Conservation (phyloP, 2,329 filamentous ascomycete species). For the Alternaria arbusti region DNA sequence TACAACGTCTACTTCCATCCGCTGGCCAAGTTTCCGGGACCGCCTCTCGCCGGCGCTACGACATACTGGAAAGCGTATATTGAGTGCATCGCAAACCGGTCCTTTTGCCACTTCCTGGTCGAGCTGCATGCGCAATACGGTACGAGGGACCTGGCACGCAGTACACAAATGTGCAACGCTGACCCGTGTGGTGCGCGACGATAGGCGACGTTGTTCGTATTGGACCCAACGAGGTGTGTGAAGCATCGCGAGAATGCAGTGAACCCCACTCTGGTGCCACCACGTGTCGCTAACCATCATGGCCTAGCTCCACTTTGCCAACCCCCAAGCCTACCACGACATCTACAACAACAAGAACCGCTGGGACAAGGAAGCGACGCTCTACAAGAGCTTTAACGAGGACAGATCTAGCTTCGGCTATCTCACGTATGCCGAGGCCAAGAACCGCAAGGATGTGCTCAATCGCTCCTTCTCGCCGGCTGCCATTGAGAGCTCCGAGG, state of each 20-base stretch:
- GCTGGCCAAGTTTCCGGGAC: slow-evolving; percentile 52
- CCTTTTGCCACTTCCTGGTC: slow-evolving; percentile 35
- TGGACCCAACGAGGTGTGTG: slow-evolving; percentile 32
- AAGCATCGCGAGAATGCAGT: slow-evolving; percentile 14
- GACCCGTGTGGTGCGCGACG: slow-evolving; percentile 1
- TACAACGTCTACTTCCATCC: slow-evolving; percentile 54
- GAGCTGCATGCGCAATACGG: slow-evolving; percentile 37
- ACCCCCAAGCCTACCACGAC: slow-evolving; percentile 51
- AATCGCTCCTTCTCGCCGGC: slow-evolving; percentile 52
- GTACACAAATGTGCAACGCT: slow-evolving; percentile 6
- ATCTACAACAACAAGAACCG: slow-evolving; percentile 52
- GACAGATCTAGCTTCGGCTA: slow-evolving; percentile 54
- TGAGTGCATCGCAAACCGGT: slow-evolving; percentile 34
- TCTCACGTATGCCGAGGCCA: slow-evolving; percentile 49
- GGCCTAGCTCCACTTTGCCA: slow-evolving; percentile 52
- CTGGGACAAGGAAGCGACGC: slow-evolving; percentile 51
- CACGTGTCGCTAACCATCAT: slow-evolving; percentile 5
- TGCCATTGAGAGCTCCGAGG: slow-evolving; percentile 47
- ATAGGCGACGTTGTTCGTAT: slow-evolving; percentile 37
- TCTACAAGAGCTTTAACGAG: slow-evolving; percentile 52
- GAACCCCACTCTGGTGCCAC: not conserved
- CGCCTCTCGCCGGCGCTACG: slow-evolving; percentile 32
- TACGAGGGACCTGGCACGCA: slow-evolving; percentile 5
- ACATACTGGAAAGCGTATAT: slow-evolving; percentile 40
- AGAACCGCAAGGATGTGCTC: slow-evolving; percentile 52